phyloP scores from a whole-genome alignment of 1,284 basidiomycete genomes.

The Fomitopsis schrenkii region DNA sequence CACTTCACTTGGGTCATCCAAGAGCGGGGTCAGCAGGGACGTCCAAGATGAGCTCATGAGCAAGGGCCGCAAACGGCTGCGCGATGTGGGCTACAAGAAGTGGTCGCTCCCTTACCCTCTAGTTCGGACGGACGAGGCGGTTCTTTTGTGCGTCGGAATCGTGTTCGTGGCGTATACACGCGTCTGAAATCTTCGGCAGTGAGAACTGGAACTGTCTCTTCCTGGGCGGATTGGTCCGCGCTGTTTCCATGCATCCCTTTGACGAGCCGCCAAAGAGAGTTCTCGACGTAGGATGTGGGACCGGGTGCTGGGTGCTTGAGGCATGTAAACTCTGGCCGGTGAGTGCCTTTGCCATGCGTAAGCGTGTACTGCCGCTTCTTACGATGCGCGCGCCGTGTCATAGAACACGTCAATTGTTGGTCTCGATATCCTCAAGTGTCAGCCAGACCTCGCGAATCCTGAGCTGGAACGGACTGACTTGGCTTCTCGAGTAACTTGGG shows the following conservation, averaged over 20 bases:
- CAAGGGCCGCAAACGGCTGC: conserved; percentile 35
- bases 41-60: conserved; percentile 39
- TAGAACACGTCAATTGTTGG: conserved; percentile 57
- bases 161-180: neutral
- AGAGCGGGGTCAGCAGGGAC: conserved; percentile 34
- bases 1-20: conserved; percentile 1
- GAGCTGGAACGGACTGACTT: conserved; percentile 30
- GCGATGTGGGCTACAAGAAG: conserved; percentile 33
- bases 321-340: conserved; percentile 65
- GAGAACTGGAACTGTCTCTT: conserved; percentile 70
- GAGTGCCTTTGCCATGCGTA: conserved; percentile 18
- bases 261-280: conserved; percentile 46
- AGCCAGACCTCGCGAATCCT: conserved; percentile 48
- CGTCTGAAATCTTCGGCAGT: conserved; percentile 31
- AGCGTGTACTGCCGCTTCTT: neutral
- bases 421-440: conserved; percentile 51
- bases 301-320: conserved; percentile 70
- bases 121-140: conserved; percentile 41
- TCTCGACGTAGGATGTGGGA: conserved; percentile 79
- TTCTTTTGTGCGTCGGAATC: conserved; percentile 45
- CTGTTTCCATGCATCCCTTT: conserved; percentile 52
- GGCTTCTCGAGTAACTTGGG: conserved; percentile 54
- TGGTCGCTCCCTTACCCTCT: conserved; percentile 48
- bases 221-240: conserved; percentile 40
- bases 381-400: conserved; percentile 21